Base-by-base conservation (phyloP, 768 basidiomycete genomes). In the Cystofilobasidium bisporidii region DNA sequence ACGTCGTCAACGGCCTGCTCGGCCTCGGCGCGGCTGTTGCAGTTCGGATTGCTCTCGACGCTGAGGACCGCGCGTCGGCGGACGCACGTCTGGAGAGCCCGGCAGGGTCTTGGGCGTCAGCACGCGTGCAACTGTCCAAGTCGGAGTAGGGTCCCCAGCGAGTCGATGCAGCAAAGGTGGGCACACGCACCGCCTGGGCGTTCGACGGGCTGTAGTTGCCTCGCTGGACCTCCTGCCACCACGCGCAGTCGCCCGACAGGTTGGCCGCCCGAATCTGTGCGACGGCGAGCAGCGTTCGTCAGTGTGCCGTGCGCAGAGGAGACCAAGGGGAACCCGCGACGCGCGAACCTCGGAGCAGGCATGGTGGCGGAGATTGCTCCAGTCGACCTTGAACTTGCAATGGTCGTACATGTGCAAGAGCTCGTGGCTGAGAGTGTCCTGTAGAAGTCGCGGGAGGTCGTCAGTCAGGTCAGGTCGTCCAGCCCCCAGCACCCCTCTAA, bases 261-360 rank as follows among this genome's bases (percentile, higher is more conserved):
- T 85, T 94, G 70, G 91, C 94, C 0, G 96, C 93, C 53, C 96
- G 86, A 75, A 99, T 96, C 94, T 98, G 75, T 33, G 26, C 22
- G 28, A 30, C 6, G 30, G 57, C 4, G 9, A 18, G 20, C 26
- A 26, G 9, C 38, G 40, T 55, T 6, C 11, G 18, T 43, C 38
- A 28, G 32, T 33, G 17, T 8, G 2, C 28, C 30, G 68, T 18
- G 32, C 40, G 36, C 18, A 48, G 64, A 33, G 26, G 40, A 43
- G 3, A 30, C 43, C 14, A 11, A 26, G 30, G 62, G n/a, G 41
- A 48, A 36, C 33, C 3, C 11, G 55, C n/a, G 24, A 72, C 85
- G 73, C 71, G n/a, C n/a, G n/a, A n/a, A 94, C 94, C 84, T 98
- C 94, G 74, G 88, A 91, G 76, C 96, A 99, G 3, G 94, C 96